These are phyloP conservation scores for Maudiozyma humilis DNA, from an alignment of 1,139 yeast genomes.

Conservation along the genomic window DNA sequence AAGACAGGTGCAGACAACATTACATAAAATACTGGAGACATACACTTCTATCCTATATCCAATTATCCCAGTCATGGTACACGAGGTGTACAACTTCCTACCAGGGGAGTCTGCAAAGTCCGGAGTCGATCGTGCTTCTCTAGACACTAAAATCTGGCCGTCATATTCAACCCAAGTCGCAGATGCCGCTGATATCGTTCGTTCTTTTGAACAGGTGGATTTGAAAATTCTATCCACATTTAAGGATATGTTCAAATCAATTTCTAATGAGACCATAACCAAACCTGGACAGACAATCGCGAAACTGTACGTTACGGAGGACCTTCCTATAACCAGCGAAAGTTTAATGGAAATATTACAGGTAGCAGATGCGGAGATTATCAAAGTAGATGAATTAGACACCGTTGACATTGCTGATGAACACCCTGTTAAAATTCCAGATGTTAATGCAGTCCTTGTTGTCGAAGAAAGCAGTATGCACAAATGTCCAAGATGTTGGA, in stretches of 20 bases:
- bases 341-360: constrained; percentile 52
- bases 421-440: neutral
- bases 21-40: constrained; percentile 50
- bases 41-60: constrained; percentile 70
- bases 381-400: neutral
- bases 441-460: constrained; percentile 1
- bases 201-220: constrained; percentile 10
- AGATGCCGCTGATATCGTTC: neutral
- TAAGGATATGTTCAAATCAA: constrained; percentile 4
- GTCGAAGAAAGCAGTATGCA: constrained; percentile 15
- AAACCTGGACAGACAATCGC: constrained; percentile 6
- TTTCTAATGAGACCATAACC: constrained; percentile 1
- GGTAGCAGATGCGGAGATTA: constrained; percentile 45
- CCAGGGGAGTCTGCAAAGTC: too few relatives aligned
- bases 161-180: neutral
- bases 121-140: too few relatives aligned
- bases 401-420: neutral
- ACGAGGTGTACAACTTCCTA: constrained; percentile 70
- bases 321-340: constrained; percentile 21
- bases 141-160: constrained; percentile 5
- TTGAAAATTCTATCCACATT: constrained; percentile 27
- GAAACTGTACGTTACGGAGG: constrained; percentile 1
- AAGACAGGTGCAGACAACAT: constrained; percentile 62
- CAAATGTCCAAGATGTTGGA: constrained; percentile 96
- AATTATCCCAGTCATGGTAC: constrained; percentile 71